A percentile compares a stretch with the other conserved stretches of the same genome.
phyloP scores from a whole-genome alignment of 441 rosid genomes.

The Biscutella laevigata region DNA sequence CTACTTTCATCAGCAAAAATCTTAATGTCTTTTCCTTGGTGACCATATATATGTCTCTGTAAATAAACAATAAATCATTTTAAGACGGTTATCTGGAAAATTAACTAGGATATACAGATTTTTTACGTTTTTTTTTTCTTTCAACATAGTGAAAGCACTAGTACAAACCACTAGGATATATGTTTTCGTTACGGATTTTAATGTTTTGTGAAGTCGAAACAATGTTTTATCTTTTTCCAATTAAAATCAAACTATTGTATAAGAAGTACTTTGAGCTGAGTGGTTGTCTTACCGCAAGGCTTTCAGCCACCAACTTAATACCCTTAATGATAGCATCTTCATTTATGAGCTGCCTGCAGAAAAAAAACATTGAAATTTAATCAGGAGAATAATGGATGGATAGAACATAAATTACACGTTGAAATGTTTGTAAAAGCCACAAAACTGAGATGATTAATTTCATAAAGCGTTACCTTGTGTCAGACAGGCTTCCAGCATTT shows the following conservation, averaged over 20 bases:
- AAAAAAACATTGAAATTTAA: constrained; percentile 20
- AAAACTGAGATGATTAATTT: constrained; percentile 12
- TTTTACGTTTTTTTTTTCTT: no score
- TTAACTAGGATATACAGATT: neutral
- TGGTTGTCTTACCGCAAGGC: constrained; percentile 66
- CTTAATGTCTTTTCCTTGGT: constrained; percentile 63
- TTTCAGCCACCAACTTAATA: constrained; percentile 84
- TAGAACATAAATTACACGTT: neutral
- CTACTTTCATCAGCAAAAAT: constrained; percentile 78
- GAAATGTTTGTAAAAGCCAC: neutral
- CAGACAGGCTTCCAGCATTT: constrained; percentile 70
- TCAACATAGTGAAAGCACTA: no score
- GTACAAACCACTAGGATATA: no score
- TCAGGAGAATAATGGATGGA: neutral
- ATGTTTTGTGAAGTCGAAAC: neutral
- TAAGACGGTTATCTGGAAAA: neutral
- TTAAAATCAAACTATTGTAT: neutral
- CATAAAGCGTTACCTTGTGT: constrained; percentile 51
- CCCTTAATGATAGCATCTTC: constrained; percentile 62
- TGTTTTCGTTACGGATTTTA: no score
- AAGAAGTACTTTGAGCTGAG: neutral
- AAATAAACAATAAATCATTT: constrained; percentile 7
- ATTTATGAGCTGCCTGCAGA: constrained; percentile 54
- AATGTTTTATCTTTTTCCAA: neutral
- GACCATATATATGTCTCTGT: constrained; percentile 85